Percentiles rank a stretch among this genome's conserved stretches.
Conservation (phyloP, 495 filamentous ascomycete species). For the Neurospora intermedia region DNA sequence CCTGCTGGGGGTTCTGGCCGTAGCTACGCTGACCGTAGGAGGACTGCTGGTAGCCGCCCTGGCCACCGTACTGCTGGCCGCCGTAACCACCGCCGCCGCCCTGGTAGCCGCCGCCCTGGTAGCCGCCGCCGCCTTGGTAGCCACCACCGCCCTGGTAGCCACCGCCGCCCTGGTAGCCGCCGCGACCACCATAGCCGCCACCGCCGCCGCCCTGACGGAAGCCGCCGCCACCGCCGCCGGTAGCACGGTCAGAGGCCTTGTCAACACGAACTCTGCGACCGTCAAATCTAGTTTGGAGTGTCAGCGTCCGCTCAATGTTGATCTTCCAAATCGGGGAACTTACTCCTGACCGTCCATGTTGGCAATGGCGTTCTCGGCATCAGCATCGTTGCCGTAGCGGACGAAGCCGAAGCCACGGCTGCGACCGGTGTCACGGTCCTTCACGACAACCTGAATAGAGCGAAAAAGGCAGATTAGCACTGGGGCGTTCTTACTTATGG, state of each 20-base stretch:
- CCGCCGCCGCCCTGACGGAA: slow-evolving; percentile 29
- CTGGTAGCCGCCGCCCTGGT: not conserved
- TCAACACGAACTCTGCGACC: slow-evolving; percentile 93
- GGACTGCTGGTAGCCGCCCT: not conserved
- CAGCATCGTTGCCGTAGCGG: slow-evolving; percentile 67
- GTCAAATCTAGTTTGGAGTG: slow-evolving; percentile 60
- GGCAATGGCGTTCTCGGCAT: slow-evolving; percentile 70
- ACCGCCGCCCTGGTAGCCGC: slow-evolving; percentile 2
- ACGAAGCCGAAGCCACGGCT: slow-evolving; percentile 98
- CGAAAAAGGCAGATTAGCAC: slow-evolving; percentile 7
- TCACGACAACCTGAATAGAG: slow-evolving; percentile 72
- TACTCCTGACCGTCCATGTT: slow-evolving; percentile 94
- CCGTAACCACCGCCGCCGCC: not conserved
- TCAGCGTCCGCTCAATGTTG: slow-evolving; percentile 8
- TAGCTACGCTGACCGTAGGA: slow-evolving; percentile 4
- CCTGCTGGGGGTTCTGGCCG: not conserved
- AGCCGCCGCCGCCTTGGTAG: slow-evolving; percentile 15
- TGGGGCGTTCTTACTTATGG: not conserved
- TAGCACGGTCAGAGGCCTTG: slow-evolving; percentile 73
- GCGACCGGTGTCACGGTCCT: slow-evolving; percentile 90
- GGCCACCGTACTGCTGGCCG: not conserved
- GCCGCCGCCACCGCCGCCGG: slow-evolving; percentile 35
- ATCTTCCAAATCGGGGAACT: slow-evolving; percentile 19
- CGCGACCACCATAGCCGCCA: slow-evolving; percentile 16
- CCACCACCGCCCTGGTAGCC: slow-evolving; percentile 12